Evolutionary conservation across 805 yeast genomes (phyloP).

Genomic region (Isabelozyma gotoi): DNA sequence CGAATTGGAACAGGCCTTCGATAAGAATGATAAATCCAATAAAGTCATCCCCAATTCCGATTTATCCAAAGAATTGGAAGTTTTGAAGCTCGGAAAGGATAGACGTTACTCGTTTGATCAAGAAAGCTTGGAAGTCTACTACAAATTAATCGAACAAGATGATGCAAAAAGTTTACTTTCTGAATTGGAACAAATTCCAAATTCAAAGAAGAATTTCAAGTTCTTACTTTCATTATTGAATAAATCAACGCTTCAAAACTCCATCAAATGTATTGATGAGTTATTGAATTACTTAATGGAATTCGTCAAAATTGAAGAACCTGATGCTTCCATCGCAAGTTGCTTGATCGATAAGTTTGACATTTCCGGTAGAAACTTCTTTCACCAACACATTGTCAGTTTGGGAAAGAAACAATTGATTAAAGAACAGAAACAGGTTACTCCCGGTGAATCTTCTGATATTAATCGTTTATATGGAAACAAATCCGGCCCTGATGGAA

Average conservation of each 20-base stretch:
- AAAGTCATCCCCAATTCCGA: background rate
- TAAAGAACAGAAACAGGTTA: conserved; percentile 36
- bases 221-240: conserved; percentile 60
- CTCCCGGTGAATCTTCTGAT: conserved; percentile 36
- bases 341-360: conserved; percentile 58
- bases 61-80: conserved; percentile 9
- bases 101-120: conserved; percentile 25
- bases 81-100: conserved; percentile 19
- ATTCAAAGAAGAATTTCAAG: conserved; percentile 51
- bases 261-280: conserved; percentile 58
- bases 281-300: conserved; percentile 48
- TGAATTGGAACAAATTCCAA: conserved; percentile 37
- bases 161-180: conserved; percentile 43
- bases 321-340: conserved; percentile 10
- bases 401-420: conserved; percentile 61
- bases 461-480: conserved; percentile 23
- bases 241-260: conserved; percentile 58
- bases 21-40: background rate
- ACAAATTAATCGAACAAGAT: conserved; percentile 33
- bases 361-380: conserved; percentile 76
- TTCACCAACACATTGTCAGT: conserved; percentile 80
- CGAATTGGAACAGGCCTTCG: background rate
- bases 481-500: conserved; percentile 51
- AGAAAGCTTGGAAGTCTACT: conserved; percentile 17
- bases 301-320: conserved; percentile 32